Percentiles rank a stretch among this genome's conserved stretches.
These are phyloP conservation scores for Colletotrichum melonis DNA, from an alignment of 2,329 filamentous ascomycete genomes.

Conservation along the genomic window DNA sequence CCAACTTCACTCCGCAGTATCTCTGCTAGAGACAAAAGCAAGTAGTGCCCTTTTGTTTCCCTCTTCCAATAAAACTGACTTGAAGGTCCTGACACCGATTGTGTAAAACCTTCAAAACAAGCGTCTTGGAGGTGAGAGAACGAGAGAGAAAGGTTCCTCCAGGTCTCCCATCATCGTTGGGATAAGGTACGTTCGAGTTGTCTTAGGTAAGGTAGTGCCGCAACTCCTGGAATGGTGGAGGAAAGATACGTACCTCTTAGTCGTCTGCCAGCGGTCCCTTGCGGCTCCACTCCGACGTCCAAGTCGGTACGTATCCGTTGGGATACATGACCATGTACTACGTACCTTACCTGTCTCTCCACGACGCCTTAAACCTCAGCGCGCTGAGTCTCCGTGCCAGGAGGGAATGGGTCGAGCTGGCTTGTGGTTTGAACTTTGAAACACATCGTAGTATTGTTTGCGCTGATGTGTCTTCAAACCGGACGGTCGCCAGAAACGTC, in stretches of 20 bases:
- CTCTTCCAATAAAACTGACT: too few species aligned
- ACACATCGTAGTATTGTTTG: conserved; percentile 34
- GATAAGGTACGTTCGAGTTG: conserved; percentile 1
- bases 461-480: conserved; percentile 34
- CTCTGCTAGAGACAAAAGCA: background rate
- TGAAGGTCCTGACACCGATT: too few species aligned
- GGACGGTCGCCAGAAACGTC: conserved; percentile 33
- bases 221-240: conserved; percentile 1
- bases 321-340: background rate
- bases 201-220: conserved; percentile 1
- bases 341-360: background rate
- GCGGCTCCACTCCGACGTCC: conserved; percentile 26
- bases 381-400: background rate
- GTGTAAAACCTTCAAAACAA: background rate
- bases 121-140: background rate
- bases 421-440: conserved; percentile 34
- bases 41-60: too few species aligned
- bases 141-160: background rate
- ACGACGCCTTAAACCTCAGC: conserved; percentile 1
- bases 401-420: conserved; percentile 17
- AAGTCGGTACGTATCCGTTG: background rate
- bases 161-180: conserved; percentile 1
- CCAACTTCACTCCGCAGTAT: background rate
- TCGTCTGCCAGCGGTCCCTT: conserved; percentile 19
- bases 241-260: conserved; percentile 7